These are phyloP conservation scores for Lentinula novae-zelandiae DNA, from an alignment of 1,284 basidiomycete genomes.

Conservation along the genomic window DNA sequence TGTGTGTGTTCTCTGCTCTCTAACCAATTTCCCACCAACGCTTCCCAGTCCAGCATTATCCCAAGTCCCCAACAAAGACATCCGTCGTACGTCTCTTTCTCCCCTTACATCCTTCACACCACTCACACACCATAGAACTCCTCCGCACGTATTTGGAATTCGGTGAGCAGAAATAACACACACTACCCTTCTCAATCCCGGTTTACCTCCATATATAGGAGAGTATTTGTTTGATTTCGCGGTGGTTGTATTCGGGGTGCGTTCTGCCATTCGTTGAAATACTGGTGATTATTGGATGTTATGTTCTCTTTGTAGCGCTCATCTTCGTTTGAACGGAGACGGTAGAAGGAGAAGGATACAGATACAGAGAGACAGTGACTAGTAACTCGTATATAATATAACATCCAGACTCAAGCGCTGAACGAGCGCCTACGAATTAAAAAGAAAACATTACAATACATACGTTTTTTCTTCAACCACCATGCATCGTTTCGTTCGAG, in stretches of 20 bases:
- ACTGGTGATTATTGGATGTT: background rate
- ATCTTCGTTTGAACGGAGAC: conserved; percentile 59
- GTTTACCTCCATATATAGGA: conserved; percentile 33
- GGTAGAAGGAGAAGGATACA: no score
- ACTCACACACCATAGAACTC: conserved; percentile 43
- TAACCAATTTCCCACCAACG: no score
- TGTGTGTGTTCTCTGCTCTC: conserved; percentile 32
- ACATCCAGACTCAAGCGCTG: no score
- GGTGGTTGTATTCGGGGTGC: conserved; percentile 78
- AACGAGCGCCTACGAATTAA: no score
- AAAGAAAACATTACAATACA: no score
- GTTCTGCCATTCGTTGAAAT: conserved; percentile 35
- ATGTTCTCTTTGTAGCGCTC: conserved; percentile 70
- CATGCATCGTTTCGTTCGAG: no score
- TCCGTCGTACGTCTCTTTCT: conserved; percentile 61
- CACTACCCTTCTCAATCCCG: background rate
- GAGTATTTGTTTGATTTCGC: conserved; percentile 83
- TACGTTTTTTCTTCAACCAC: no score
- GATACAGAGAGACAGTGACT: no score
- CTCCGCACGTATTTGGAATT: conserved; percentile 73
- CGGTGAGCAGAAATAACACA: conserved; percentile 48
- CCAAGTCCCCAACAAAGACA: conserved; percentile 77
- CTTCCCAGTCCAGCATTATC: conserved; percentile 56
- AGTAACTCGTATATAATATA: no score
- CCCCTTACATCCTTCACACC: no score